These are phyloP conservation scores for Colletotrichum neosansevieriae DNA, from an alignment of 2,329 filamentous ascomycete genomes.

Conservation along the genomic window DNA sequence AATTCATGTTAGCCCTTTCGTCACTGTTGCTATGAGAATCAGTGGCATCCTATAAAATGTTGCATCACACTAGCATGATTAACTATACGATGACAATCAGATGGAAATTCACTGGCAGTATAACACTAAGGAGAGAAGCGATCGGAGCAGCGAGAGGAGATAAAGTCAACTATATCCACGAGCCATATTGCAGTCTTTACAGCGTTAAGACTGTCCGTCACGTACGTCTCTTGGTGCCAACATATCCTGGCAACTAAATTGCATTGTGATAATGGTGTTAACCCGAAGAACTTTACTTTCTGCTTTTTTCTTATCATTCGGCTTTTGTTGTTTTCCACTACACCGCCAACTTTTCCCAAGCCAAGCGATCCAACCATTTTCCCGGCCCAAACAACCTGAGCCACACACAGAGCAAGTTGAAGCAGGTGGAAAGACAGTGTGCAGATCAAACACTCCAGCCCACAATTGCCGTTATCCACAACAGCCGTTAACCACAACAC, in stretches of 20 bases:
- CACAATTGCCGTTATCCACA: slow-evolving; percentile 14
- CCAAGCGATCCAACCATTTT: slow-evolving; percentile 25
- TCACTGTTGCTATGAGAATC: too few species aligned
- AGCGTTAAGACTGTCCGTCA: rapidly evolving
- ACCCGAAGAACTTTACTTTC: slow-evolving; percentile 22
- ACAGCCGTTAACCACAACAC: neutral
- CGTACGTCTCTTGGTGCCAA: too few species aligned
- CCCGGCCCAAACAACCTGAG: neutral
- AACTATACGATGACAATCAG: too few species aligned
- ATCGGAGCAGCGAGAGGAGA: too few species aligned
- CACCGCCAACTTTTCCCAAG: slow-evolving; percentile 7
- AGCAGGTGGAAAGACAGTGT: neutral
- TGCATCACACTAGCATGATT: too few species aligned
- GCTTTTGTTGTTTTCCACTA: slow-evolving; percentile 21
- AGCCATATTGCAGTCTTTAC: neutral
- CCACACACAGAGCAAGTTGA: neutral
- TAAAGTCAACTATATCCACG: too few species aligned
- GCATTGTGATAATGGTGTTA: slow-evolving; percentile 10
- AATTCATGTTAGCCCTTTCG: too few species aligned
- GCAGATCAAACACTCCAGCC: neutral
- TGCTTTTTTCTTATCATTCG: too few species aligned
- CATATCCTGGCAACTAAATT: slow-evolving; percentile 17
- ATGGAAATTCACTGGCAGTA: too few species aligned
- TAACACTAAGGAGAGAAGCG: too few species aligned
- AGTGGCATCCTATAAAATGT: too few species aligned